These are phyloP conservation scores for Solanum chiquidenum DNA, from an alignment of 257 asterid genomes.

Conservation along the genomic window DNA sequence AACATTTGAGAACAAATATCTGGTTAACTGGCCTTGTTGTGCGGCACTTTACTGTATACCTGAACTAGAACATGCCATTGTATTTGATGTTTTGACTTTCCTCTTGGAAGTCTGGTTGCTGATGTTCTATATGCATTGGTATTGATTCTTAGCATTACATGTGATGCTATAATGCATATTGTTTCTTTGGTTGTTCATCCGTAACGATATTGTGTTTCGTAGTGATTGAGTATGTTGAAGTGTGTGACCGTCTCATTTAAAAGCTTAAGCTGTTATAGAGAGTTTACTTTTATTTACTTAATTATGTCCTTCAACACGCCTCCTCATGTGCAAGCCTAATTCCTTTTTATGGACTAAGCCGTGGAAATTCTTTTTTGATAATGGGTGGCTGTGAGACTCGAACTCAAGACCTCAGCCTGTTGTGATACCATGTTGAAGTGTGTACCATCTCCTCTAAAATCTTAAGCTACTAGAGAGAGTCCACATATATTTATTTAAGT, in stretches of 20 bases:
- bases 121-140: background rate
- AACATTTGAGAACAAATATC: background rate
- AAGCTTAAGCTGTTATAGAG: background rate
- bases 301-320: background rate
- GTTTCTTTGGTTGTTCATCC: background rate
- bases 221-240: background rate
- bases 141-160: background rate
- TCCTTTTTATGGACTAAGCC: background rate
- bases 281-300: background rate
- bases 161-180: background rate
- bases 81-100: background rate
- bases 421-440: background rate
- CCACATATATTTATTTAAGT: background rate
- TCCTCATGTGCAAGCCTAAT: background rate
- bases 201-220: background rate
- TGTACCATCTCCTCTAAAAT: background rate
- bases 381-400: background rate
- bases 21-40: background rate
- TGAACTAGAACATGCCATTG: background rate
- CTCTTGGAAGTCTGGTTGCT: background rate
- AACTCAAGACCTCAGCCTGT: background rate
- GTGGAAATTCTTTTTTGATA: background rate
- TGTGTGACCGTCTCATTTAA: background rate
- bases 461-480: background rate
- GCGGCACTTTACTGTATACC: background rate